Conservation (phyloP, 2,329 filamentous ascomycete genomes). For the Pezicula carpinea region DNA sequence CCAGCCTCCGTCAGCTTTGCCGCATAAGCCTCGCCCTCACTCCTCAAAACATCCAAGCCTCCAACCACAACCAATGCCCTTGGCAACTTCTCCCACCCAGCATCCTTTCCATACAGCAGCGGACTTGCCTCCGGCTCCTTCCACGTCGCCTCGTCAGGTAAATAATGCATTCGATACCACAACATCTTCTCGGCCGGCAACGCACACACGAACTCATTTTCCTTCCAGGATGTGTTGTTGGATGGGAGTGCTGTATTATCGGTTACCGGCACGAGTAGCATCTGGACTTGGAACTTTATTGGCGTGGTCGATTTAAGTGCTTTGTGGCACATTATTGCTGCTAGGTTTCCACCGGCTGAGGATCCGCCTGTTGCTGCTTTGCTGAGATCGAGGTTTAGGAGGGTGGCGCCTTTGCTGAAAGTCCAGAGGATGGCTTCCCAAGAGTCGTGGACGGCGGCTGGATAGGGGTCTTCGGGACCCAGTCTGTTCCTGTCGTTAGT, state of each 20-base stretch:
- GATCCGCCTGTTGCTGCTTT: constrained; percentile 45
- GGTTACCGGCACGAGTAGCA: constrained; percentile 53
- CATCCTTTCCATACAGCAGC: constrained; percentile 42
- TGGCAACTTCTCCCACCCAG: constrained; percentile 41
- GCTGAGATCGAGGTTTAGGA: constrained; percentile 35
- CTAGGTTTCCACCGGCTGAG: constrained; percentile 49
- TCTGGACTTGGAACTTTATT: constrained; percentile 40
- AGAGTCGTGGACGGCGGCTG: constrained; percentile 51
- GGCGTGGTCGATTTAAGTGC: constrained; percentile 23
- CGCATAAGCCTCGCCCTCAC: constrained; percentile 48
- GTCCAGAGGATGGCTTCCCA: constrained; percentile 51
- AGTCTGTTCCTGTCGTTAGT: no score
- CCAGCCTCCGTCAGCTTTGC: constrained; percentile 41
- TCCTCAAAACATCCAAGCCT: constrained; percentile 51
- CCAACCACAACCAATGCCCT: constrained; percentile 48
- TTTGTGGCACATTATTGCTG: constrained; percentile 48
- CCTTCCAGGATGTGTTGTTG: constrained; percentile 42
- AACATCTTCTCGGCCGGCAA: constrained; percentile 53
- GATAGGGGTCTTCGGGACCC: constrained; percentile 52
- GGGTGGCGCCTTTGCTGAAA: constrained; percentile 8
- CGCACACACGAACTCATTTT: constrained; percentile 46
- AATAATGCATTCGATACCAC: constrained; percentile 55
- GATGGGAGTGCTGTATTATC: constrained; percentile 48
- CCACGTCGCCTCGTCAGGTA: constrained; percentile 43
- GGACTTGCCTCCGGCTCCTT: constrained; percentile 48